Percentiles rank a stretch among this genome's conserved stretches.
Evolutionary conservation across 306 rosid species (phyloP).

Genomic region (Prunus armeniaca): DNA sequence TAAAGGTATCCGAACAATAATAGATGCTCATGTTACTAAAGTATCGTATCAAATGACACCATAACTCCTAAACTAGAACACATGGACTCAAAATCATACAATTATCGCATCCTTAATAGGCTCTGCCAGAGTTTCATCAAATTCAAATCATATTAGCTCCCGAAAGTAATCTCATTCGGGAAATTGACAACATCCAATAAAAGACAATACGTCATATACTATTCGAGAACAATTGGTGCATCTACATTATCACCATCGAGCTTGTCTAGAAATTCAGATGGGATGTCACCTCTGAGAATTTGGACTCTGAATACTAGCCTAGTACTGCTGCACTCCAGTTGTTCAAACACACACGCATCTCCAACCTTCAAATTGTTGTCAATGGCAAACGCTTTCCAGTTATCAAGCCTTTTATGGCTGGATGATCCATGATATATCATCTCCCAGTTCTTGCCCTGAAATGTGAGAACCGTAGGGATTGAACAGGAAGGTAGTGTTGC

Average conservation of each 20-base stretch:
- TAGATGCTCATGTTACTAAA: neutral
- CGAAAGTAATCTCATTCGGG: neutral
- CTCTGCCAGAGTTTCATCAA: no score
- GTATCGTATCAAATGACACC: neutral
- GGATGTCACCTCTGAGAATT: slow-evolving; percentile 71
- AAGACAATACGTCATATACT: slow-evolving; percentile 8
- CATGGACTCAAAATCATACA: no score
- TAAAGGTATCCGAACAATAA: neutral
- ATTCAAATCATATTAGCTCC: neutral
- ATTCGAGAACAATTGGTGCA: slow-evolving; percentile 33
- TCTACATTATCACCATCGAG: slow-evolving; percentile 22
- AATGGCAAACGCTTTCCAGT: slow-evolving; percentile 43
- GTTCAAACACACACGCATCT: slow-evolving; percentile 65
- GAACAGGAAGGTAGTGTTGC: slow-evolving; percentile 30
- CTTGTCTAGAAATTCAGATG: slow-evolving; percentile 25
- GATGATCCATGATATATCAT: slow-evolving; percentile 28
- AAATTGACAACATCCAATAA: neutral
- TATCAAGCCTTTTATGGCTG: slow-evolving; percentile 9
- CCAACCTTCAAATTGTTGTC: slow-evolving; percentile 53
- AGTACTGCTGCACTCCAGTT: slow-evolving; percentile 23
- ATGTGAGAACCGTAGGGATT: slow-evolving; percentile 32
- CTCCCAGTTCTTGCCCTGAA: slow-evolving; percentile 41
- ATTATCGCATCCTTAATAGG: no score
- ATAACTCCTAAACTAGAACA: neutral
- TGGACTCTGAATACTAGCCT: slow-evolving; percentile 45